These are phyloP conservation scores for Nakaseomyces kungkrabaensis DNA, from an alignment of 1,139 yeast genomes.

Conservation along the genomic window DNA sequence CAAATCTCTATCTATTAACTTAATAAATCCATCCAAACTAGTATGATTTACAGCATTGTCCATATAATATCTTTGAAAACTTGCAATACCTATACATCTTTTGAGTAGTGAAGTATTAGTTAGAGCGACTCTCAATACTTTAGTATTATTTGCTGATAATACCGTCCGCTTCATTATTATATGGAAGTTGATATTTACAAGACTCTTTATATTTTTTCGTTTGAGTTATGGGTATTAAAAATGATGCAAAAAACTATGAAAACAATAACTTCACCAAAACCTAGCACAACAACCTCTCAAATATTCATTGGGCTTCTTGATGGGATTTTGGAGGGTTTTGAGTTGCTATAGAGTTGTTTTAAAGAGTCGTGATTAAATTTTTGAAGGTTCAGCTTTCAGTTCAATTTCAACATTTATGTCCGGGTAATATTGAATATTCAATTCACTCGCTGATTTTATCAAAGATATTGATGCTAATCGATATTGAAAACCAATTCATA, in stretches of 20 bases:
- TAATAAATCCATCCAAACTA: neutral
- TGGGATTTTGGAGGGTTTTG: no score
- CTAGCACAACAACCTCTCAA: no score
- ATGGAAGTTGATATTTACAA: neutral
- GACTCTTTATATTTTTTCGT: neutral
- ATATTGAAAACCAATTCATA: no score
- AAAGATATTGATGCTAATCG: no score
- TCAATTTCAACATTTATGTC: no score
- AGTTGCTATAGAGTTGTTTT: no score
- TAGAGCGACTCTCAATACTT: neutral
- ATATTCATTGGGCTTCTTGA: no score
- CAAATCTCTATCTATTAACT: neutral
- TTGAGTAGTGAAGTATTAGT: neutral
- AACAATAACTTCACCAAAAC: neutral
- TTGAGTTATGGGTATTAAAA: neutral
- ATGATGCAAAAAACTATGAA: no score
- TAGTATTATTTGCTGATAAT: neutral
- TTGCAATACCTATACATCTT: neutral
- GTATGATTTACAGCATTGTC: neutral
- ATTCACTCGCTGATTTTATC: no score
- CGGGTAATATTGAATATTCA: no score
- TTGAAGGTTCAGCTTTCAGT: no score
- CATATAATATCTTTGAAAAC: neutral
- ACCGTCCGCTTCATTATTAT: neutral
- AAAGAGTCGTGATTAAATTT: no score